phyloP scores from a whole-genome alignment of 2,329 filamentous ascomycete species.

The Fusarium drepaniforme region DNA sequence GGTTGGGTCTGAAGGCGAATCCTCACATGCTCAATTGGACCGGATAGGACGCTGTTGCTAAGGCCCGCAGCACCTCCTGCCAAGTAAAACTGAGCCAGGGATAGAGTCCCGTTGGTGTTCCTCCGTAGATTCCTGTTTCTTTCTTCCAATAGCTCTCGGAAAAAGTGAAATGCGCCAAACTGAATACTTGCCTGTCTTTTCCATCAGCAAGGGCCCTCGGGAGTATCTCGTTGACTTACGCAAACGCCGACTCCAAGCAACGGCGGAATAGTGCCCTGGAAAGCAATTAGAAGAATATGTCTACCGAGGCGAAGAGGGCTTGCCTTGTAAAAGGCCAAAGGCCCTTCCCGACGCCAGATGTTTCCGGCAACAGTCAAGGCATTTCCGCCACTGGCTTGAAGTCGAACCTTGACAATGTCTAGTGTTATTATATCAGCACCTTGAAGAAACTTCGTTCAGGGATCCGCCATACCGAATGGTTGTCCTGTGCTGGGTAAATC shows the following conservation, averaged over 20 bases:
- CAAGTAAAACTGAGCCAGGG: not conserved
- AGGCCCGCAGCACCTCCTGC: slow-evolving; percentile 3
- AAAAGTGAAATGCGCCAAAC: slow-evolving; percentile 9
- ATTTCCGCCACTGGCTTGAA: slow-evolving; percentile 7
- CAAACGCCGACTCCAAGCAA: slow-evolving; percentile 12
- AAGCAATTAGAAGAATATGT: not conserved
- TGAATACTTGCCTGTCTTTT: slow-evolving; percentile 4
- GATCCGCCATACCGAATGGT: not conserved
- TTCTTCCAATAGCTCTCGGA: not conserved
- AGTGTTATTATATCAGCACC: not conserved
- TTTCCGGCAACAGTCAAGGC: not conserved
- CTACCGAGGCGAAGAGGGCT: not conserved
- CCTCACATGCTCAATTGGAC: slow-evolving; percentile 10
- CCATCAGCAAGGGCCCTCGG: not conserved
- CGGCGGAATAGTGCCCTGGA: slow-evolving; percentile 8
- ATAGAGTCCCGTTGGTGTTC: not conserved
- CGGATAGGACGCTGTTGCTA: slow-evolving; percentile 11
- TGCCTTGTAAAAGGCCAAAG: slow-evolving; percentile 10
- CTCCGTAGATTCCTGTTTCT: not conserved
- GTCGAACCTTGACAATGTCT: slow-evolving; percentile 16
- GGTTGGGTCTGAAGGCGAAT: slow-evolving; percentile 14
- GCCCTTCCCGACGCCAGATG: slow-evolving; percentile 7
- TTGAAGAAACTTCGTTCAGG: not conserved
- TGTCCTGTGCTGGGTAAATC: not conserved
- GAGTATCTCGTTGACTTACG: not conserved